phyloP scores from a whole-genome alignment of 1,284 basidiomycete species.

The Caloboletus inedulis region DNA sequence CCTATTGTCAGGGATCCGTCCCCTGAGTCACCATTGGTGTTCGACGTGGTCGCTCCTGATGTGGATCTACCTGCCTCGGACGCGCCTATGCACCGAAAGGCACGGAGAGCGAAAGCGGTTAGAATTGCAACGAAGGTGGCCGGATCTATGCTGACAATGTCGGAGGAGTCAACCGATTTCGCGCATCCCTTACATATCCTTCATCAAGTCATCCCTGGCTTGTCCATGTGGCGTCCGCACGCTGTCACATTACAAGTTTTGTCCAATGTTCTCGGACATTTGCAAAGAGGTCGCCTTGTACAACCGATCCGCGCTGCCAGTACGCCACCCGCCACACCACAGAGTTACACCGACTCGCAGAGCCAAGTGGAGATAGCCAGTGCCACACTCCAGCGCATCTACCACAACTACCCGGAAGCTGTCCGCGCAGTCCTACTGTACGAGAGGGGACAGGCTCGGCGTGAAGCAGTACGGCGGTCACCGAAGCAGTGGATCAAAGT shows the following conservation, averaged over 20 bases:
- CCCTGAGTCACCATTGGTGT: constrained; percentile 48
- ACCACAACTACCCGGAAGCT: constrained; percentile 49
- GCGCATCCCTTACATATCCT: constrained; percentile 59
- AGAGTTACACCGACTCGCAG: constrained; percentile 18
- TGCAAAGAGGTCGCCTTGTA: constrained; percentile 50
- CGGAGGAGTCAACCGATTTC: constrained; percentile 38
- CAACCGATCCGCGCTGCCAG: constrained; percentile 37
- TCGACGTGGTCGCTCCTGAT: constrained; percentile 28
- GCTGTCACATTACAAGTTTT: constrained; percentile 46
- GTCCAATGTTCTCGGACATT: constrained; percentile 41
- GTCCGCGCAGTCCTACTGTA: constrained; percentile 42
- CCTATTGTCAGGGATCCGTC: constrained; percentile 33
- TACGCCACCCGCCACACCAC: constrained; percentile 15
- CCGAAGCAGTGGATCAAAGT: constrained; percentile 21
- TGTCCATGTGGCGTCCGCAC: constrained; percentile 67
- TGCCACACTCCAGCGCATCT: constrained; percentile 43
- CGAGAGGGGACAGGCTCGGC: constrained; percentile 33
- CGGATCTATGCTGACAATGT: constrained; percentile 16
- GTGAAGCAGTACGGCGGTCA: constrained; percentile 18
- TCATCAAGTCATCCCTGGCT: constrained; percentile 59
- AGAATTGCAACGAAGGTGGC: constrained; percentile 19
- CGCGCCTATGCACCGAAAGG: constrained; percentile 31
- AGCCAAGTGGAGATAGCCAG: constrained; percentile 35
- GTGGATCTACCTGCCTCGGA: constrained; percentile 28
- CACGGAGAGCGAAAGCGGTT: constrained; percentile 26